A percentile compares a stretch with the other conserved stretches of the same genome.
phyloP scores from a whole-genome alignment of 768 basidiomycete genomes.

The Boletus sp. region DNA sequence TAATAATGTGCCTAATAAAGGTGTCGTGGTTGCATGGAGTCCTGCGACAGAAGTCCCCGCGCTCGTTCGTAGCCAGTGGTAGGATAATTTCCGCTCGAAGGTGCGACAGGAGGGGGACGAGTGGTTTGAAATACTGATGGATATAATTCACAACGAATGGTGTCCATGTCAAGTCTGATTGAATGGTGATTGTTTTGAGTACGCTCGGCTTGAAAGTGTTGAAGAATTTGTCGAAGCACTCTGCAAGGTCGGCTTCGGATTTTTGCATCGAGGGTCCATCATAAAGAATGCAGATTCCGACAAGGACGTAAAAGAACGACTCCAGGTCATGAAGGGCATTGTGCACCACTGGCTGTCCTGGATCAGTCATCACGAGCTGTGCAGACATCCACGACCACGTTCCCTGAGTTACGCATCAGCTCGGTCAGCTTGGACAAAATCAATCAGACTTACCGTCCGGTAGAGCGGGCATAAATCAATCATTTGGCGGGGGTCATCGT shows the following conservation, averaged over 20 bases:
- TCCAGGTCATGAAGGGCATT: not conserved
- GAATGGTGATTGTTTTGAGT: not conserved
- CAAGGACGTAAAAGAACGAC: not conserved
- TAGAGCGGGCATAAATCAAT: no score
- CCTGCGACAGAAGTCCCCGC: not conserved
- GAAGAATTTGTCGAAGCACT: constrained; percentile 7
- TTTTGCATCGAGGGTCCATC: not conserved
- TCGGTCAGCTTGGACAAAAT: no score
- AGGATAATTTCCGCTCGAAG: not conserved
- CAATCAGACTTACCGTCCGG: no score
- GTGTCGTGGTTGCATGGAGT: not conserved
- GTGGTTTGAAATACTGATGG: not conserved
- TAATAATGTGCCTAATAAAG: not conserved
- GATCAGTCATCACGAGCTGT: constrained; percentile 1
- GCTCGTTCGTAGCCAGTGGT: not conserved
- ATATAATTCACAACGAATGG: not conserved
- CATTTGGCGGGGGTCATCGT: no score
- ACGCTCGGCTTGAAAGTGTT: constrained; percentile 1
- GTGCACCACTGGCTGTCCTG: constrained; percentile 1
- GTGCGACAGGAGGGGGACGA: not conserved
- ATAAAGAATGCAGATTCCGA: not conserved
- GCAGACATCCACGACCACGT: constrained; percentile 5
- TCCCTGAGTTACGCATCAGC: no score
- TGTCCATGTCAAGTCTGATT: not conserved
- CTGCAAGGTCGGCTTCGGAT: not conserved